Conservation (phyloP, 352 stramenopile species). For the Globisporangium paddicum region DNA sequence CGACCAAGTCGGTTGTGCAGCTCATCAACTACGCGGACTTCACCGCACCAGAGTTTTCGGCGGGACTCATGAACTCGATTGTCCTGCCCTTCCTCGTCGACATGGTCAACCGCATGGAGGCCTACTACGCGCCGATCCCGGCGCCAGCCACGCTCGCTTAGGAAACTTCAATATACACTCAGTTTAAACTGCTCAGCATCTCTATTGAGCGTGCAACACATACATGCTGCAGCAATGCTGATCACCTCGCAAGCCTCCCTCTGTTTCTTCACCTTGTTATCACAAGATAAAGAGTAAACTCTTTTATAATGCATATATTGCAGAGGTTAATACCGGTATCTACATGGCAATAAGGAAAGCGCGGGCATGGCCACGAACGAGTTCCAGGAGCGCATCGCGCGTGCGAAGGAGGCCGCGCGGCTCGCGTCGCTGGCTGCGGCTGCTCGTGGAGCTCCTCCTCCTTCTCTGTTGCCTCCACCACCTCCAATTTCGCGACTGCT, state of each 20-base stretch:
- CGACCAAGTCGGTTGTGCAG: conserved; percentile 20
- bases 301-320: too few species aligned
- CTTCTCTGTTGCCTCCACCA: neutral
- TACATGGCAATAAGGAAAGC: neutral
- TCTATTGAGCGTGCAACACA: too few species aligned
- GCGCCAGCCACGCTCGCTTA: neutral
- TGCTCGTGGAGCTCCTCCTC: conserved; percentile 11
- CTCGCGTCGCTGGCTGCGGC: conserved; percentile 41
- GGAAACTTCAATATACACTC: neutral
- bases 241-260: neutral
- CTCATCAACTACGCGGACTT: conserved; percentile 26
- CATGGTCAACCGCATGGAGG: conserved; percentile 19
- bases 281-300: neutral
- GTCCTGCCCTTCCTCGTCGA: conserved; percentile 17
- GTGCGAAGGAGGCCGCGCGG: conserved; percentile 47
- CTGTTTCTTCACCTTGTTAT: too few species aligned
- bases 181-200: neutral
- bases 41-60: conserved; percentile 12
- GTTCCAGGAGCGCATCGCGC: conserved; percentile 53
- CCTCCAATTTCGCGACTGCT: neutral
- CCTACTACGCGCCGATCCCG: neutral
- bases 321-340: too few species aligned
- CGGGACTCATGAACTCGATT: conserved; percentile 26
- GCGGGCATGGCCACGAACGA: conserved; percentile 4
- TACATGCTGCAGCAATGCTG: neutral